A percentile compares a stretch with the other conserved stretches of the same genome.
These are phyloP conservation scores for Tagetes erecta DNA, from an alignment of 129 eudicot species.

Conservation along the genomic window DNA sequence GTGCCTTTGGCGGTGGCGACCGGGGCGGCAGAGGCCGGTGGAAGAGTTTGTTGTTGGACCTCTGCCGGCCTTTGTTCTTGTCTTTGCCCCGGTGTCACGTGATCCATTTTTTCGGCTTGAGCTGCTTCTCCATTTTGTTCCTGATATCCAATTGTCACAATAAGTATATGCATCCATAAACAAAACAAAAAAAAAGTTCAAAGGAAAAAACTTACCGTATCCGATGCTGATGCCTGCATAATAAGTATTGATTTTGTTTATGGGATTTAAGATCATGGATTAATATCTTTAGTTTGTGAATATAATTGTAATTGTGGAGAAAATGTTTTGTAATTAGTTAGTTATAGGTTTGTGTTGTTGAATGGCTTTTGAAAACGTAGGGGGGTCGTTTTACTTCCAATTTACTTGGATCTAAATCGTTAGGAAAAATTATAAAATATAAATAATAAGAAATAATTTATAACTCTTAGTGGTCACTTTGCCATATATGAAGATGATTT, in stretches of 20 bases:
- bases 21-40: constrained; percentile 17
- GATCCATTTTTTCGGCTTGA: constrained; percentile 32
- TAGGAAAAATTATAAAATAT: not conserved
- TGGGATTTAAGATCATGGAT: constrained; percentile 16
- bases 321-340: constrained; percentile 19
- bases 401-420: constrained; percentile 17
- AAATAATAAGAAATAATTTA: not conserved
- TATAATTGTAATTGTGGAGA: constrained; percentile 13
- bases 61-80: constrained; percentile 40
- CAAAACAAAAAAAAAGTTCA: not conserved
- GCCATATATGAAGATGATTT: no score
- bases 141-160: constrained; percentile 14
- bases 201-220: constrained; percentile 22
- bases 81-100: constrained; percentile 28
- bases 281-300: not conserved
- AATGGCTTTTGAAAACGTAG: constrained; percentile 24
- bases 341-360: constrained; percentile 29
- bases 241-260: constrained; percentile 12
- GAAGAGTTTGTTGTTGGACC: constrained; percentile 31
- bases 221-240: constrained; percentile 27
- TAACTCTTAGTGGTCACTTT: not conserved
- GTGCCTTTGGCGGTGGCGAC: constrained; percentile 34
- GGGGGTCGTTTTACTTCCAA: constrained; percentile 18
- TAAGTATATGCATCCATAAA: not conserved
- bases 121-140: constrained; percentile 23